These are phyloP conservation scores for Monosporascus sp. DNA, from an alignment of 2,329 filamentous ascomycete genomes.

Conservation along the genomic window DNA sequence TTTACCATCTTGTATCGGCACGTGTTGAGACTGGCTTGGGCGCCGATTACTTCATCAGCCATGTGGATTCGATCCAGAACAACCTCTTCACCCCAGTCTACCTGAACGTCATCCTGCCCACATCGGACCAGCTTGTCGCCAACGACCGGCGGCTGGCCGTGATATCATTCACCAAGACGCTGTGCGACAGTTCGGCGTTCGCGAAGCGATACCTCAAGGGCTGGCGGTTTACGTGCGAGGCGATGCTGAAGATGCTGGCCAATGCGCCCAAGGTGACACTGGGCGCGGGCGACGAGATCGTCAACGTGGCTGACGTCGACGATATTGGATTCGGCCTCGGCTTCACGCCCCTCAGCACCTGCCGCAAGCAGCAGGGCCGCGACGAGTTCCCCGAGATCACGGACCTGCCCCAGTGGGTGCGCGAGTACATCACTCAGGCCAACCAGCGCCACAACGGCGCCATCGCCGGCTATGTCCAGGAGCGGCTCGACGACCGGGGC, in stretches of 20 bases:
- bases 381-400: constrained; percentile 86
- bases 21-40: constrained; percentile 76
- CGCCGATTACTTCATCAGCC: constrained; percentile 83
- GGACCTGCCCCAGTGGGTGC: constrained; percentile 80
- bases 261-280: constrained; percentile 70
- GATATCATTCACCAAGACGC: constrained; percentile 85
- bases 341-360: constrained; percentile 90
- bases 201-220: constrained; percentile 78
- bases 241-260: constrained; percentile 82
- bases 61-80: constrained; percentile 76
- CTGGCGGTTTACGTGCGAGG: constrained; percentile 85
- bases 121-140: constrained; percentile 83
- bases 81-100: constrained; percentile 83
- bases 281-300: constrained; percentile 66
- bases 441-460: constrained; percentile 68
- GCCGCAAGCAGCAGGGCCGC: constrained; percentile 60
- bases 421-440: constrained; percentile 70
- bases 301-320: constrained; percentile 86
- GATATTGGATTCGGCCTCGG: constrained; percentile 93
- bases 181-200: constrained; percentile 82
- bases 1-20: constrained; percentile 89
- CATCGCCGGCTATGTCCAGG: constrained; percentile 65
- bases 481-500: constrained; percentile 62
- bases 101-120: constrained; percentile 77
- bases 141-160: constrained; percentile 91